Evolutionary conservation across 2,329 filamentous ascomycete species (phyloP).

Genomic region (Tolypocladium amazonense): DNA sequence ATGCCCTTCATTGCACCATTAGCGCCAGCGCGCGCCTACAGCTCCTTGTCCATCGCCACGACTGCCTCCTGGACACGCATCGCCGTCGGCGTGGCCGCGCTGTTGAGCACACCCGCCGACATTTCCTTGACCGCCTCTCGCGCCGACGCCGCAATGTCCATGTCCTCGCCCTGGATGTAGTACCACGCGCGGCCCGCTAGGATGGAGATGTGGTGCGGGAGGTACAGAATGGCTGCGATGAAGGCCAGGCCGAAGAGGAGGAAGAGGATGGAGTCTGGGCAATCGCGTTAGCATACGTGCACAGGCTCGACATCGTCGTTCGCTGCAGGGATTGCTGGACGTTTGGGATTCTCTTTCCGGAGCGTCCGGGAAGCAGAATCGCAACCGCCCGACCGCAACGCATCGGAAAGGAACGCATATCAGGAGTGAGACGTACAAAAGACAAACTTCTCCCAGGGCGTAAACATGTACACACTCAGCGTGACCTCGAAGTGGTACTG

Average conservation of each 20-base stretch:
- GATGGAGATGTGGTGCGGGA: slow-evolving; percentile 79
- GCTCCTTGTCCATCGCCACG: slow-evolving; percentile 20
- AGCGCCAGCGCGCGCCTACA: slow-evolving; percentile 10
- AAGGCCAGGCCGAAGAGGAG: slow-evolving; percentile 77
- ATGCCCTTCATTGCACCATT: background rate
- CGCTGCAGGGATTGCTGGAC: background rate
- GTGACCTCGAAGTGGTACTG: slow-evolving; percentile 98
- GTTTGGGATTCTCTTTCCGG: background rate
- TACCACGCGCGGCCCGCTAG: slow-evolving; percentile 83
- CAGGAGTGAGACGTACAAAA: slow-evolving; percentile 64
- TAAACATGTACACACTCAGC: slow-evolving; percentile 94
- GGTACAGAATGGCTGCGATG: slow-evolving; percentile 82
- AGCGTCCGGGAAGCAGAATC: background rate
- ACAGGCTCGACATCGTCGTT: background rate
- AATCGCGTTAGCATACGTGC: background rate
- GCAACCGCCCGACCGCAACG: slow-evolving; percentile 69
- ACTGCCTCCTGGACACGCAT: slow-evolving; percentile 11
- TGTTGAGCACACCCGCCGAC: slow-evolving; percentile 17
- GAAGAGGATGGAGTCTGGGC: slow-evolving; percentile 78
- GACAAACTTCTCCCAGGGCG: slow-evolving; percentile 88
- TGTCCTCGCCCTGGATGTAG: slow-evolving; percentile 80
- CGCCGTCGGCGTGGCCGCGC: slow-evolving; percentile 8
- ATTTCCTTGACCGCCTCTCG: slow-evolving; percentile 21
- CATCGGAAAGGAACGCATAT: slow-evolving; percentile 61
- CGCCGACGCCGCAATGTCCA: slow-evolving; percentile 30